Base-by-base conservation (phyloP, 768 basidiomycete species). In the Nevesoporus exiguus region DNA sequence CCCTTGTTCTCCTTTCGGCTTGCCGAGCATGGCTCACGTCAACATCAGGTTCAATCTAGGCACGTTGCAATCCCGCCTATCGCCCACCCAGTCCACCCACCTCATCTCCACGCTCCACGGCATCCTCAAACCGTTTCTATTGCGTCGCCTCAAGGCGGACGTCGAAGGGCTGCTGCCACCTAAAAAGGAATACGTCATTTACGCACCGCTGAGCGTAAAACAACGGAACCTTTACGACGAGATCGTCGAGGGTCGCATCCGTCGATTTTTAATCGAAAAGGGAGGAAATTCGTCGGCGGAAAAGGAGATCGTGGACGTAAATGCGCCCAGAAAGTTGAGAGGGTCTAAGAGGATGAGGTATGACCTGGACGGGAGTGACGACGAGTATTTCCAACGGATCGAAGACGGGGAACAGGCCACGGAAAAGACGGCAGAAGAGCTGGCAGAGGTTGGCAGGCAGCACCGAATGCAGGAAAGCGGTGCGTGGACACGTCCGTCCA, bases 121-220 rank as follows among this genome's bases (percentile, higher is more conserved):
- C 2, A 95, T 99, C 63, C 82, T 99, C 46, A 93, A 94, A 61
- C 97, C 97, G 2, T 99, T 98, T 78, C 80, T 98, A 27, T 78
- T 98, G 0, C 84, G 97, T 11, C 83, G 97, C 11, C 78, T 98
- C 52, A 98, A 98, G 70, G 84, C 76, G 7, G 97, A 99, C 61
- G 96, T 98, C 9, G 80, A 82, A 55, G 79, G 80, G 51, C 66
- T 79, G 24, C 74, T 98, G 5, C 97, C 97, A 0, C 90, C 90
- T 3, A 93, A 93, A 74, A 94, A 94, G 69, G 92, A 94, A 70
- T 99, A 99, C 62, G 83, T 98, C 2, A 79, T 98, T 0, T 96
- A 95, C 56, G 93, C 93, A 0, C 93, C 94, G 0, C 75, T 98
- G 7, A 97, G 85, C 51, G 74, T 82, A 24, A 78, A 79, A 48